phyloP scores from a whole-genome alignment of 2,329 filamentous ascomycete genomes.

The Penicillium psychrosexuale region DNA sequence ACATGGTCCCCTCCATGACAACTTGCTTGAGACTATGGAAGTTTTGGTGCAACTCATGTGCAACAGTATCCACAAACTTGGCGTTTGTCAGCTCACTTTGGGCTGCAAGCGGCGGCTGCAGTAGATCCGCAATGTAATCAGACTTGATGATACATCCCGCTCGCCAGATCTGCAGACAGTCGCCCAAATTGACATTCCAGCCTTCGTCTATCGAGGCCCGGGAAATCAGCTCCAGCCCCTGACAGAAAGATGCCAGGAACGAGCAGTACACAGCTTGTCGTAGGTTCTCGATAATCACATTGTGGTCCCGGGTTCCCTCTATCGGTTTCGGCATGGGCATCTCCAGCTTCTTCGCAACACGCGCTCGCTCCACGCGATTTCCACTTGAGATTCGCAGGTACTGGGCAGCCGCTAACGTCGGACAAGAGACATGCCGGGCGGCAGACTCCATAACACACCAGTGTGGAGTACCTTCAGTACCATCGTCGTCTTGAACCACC shows the following conservation, averaged over 20 bases:
- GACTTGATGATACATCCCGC: constrained; percentile 69
- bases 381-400: constrained; percentile 63
- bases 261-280: constrained; percentile 60
- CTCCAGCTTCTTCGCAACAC: constrained; percentile 50
- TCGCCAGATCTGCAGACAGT: constrained; percentile 59
- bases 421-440: constrained; percentile 59
- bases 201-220: constrained; percentile 56
- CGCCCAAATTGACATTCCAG: constrained; percentile 51
- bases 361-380: constrained; percentile 55
- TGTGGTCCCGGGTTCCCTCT: constrained; percentile 32
- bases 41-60: constrained; percentile 52
- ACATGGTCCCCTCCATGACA: constrained; percentile 53
- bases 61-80: constrained; percentile 47
- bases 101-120: constrained; percentile 39
- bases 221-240: constrained; percentile 64
- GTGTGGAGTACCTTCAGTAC: constrained; percentile 64
- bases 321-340: constrained; percentile 41
- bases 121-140: constrained; percentile 61
- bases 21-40: constrained; percentile 55
- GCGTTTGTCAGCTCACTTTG: constrained; percentile 34
- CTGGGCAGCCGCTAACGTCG: constrained; percentile 63
- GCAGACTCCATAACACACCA: constrained; percentile 65
- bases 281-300: constrained; percentile 56
- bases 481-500: constrained; percentile 66
- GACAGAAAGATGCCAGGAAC: constrained; percentile 61